A percentile compares a stretch with the other conserved stretches of the same genome.
Evolutionary conservation across 768 basidiomycete genomes (phyloP).

Genomic region (Termitomyces sp.): DNA sequence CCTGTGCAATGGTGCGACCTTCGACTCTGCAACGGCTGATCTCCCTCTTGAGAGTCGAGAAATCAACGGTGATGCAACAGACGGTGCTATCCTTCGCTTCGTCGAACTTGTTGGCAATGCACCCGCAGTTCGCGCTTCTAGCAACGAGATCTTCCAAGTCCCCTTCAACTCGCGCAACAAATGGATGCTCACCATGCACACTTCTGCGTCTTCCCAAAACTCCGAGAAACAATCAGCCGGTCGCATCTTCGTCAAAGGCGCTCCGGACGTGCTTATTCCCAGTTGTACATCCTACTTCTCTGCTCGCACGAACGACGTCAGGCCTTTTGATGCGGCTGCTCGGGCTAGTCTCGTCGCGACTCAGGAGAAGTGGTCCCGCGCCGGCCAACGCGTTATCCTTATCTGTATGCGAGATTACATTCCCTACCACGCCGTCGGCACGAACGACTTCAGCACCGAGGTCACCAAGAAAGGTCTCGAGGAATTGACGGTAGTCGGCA

Average conservation of each 20-base stretch:
- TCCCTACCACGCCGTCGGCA: slow-evolving; percentile 16
- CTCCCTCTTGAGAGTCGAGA: slow-evolving; percentile 25
- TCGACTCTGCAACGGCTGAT: slow-evolving; percentile 25
- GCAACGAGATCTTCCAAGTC: slow-evolving; percentile 28
- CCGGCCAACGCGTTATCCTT: slow-evolving; percentile 50
- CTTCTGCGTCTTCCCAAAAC: slow-evolving; percentile 1
- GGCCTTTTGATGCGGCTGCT: slow-evolving; percentile 21
- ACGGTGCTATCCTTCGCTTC: slow-evolving; percentile 50
- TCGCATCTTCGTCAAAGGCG: slow-evolving; percentile 48
- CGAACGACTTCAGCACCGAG: slow-evolving; percentile 24
- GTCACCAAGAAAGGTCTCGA: slow-evolving; percentile 30
- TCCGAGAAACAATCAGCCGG: slow-evolving; percentile 10
- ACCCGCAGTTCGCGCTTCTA: slow-evolving; percentile 13
- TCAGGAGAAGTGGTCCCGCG: slow-evolving; percentile 37
- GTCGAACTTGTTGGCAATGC: slow-evolving; percentile 22
- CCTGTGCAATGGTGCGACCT: slow-evolving; percentile 54
- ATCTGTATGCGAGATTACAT: slow-evolving; percentile 27
- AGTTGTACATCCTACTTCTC: slow-evolving; percentile 24
- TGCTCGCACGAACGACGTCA: slow-evolving; percentile 12
- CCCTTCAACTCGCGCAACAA: slow-evolving; percentile 50
- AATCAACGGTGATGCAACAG: slow-evolving; percentile 45
- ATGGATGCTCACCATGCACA: slow-evolving; percentile 47
- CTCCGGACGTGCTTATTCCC: slow-evolving; percentile 47
- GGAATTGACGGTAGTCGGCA: slow-evolving; percentile 40
- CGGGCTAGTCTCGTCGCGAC: slow-evolving; percentile 14